These are phyloP conservation scores for Ottelia alismoides DNA, from an alignment of 106 monocot species.

Conservation along the genomic window DNA sequence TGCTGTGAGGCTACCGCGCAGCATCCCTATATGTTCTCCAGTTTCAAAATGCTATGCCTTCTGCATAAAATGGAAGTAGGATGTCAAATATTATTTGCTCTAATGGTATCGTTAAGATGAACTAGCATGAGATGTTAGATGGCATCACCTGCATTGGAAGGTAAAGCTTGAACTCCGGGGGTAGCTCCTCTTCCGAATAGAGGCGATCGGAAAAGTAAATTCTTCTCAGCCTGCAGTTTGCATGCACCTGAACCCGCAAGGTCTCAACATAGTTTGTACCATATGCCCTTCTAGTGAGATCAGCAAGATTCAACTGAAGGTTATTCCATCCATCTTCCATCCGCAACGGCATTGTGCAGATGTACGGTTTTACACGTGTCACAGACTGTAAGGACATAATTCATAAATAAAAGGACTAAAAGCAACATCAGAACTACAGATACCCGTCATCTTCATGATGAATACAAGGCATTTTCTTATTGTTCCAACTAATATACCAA, in stretches of 20 bases:
- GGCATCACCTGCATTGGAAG: conserved; percentile 95
- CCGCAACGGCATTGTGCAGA: conserved; percentile 90
- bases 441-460: no score
- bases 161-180: conserved; percentile 93
- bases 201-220: conserved; percentile 92
- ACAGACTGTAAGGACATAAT: conserved; percentile 64
- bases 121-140: no score
- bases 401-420: no score
- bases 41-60: no score
- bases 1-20: no score
- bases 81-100: no score
- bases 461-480: no score
- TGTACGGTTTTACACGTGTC: conserved; percentile 92
- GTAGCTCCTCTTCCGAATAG: conserved; percentile 96
- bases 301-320: conserved; percentile 82
- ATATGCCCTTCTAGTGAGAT: conserved; percentile 86
- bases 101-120: no score
- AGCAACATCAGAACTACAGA: no score
- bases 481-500: no score
- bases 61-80: no score
- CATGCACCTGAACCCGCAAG: conserved; percentile 88
- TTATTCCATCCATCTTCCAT: conserved; percentile 97
- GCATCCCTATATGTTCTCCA: no score
- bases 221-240: conserved; percentile 87
- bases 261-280: conserved; percentile 99